A percentile compares a stretch with the other conserved stretches of the same genome.
phyloP scores from a whole-genome alignment of 345 rosid genomes.

The Salix suchowensis region DNA sequence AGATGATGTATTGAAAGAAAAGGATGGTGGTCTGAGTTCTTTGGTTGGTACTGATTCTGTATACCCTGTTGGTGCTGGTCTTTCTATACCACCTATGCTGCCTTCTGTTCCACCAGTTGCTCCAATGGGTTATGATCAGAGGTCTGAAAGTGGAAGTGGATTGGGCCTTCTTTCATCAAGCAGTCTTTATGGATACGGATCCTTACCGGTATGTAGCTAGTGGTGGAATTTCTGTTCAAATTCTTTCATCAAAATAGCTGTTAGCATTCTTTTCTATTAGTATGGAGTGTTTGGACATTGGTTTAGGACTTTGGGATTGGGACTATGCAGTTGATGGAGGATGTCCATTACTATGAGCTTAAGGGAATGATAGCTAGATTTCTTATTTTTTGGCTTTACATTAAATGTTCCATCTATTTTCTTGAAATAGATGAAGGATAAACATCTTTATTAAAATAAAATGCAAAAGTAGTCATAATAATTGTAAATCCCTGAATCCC shows the following conservation, averaged over 20 bases:
- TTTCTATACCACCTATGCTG: slow-evolving; percentile 57
- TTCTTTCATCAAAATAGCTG: background rate
- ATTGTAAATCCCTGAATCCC: background rate
- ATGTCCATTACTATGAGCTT: background rate
- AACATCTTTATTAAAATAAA: background rate
- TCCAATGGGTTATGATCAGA: slow-evolving; percentile 70
- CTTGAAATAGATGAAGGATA: no score
- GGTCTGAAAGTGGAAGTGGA: slow-evolving; percentile 57
- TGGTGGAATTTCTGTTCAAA: background rate
- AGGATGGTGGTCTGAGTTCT: slow-evolving; percentile 47
- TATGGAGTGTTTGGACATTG: background rate
- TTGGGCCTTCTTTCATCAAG: slow-evolving; percentile 64
- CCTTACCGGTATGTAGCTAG: slow-evolving; percentile 50
- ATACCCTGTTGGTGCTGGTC: slow-evolving; percentile 45
- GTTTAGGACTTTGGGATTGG: background rate
- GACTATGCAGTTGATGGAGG: background rate
- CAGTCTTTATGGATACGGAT: slow-evolving; percentile 72
- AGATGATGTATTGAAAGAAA: slow-evolving; percentile 77
- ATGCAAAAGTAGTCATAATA: background rate
- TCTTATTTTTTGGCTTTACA: background rate
- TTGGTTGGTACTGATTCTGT: slow-evolving; percentile 52
- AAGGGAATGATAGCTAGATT: background rate
- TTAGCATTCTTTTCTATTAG: background rate
- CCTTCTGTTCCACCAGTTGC: slow-evolving; percentile 62
- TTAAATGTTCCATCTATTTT: background rate